These are phyloP conservation scores for Zygotorulaspora chibaensis DNA, from an alignment of 805 yeast genomes.

Conservation along the genomic window DNA sequence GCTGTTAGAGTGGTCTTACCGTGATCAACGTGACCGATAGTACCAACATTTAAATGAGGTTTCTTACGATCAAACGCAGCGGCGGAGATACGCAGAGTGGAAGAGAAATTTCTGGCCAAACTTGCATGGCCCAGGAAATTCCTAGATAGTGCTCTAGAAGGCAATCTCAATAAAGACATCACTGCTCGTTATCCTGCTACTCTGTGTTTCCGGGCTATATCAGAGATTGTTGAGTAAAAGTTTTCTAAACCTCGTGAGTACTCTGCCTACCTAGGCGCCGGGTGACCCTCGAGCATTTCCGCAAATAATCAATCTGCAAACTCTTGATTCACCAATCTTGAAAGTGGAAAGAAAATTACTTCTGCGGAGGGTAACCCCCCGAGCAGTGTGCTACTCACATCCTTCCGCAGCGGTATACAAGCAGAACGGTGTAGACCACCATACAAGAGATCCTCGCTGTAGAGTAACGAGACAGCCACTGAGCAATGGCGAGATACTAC, in stretches of 20 bases:
- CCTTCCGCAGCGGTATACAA: too few species aligned
- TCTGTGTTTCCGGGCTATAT: background rate
- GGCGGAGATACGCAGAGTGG: slow-evolving; percentile 42
- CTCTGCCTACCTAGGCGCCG: too few species aligned
- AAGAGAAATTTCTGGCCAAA: slow-evolving; percentile 12
- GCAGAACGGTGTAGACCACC: too few species aligned
- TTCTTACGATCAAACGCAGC: slow-evolving; percentile 87
- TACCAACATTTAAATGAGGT: slow-evolving; percentile 96
- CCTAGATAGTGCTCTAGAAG: slow-evolving; percentile 16
- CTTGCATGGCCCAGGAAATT: slow-evolving; percentile 9
- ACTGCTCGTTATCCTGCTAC: background rate
- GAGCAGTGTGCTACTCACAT: too few species aligned
- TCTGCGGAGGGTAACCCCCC: too few species aligned
- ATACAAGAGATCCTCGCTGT: too few species aligned
- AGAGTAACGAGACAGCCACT: background rate
- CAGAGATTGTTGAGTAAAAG: background rate
- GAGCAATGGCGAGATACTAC: slow-evolving; percentile 61
- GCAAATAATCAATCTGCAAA: too few species aligned
- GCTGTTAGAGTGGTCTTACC: slow-evolving; percentile 98
- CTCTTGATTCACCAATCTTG: too few species aligned
- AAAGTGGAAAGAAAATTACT: too few species aligned
- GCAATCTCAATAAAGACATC: slow-evolving; percentile 21
- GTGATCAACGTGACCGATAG: slow-evolving; percentile 98
- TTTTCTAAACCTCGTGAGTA: background rate
- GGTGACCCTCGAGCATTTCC: too few species aligned